Conservation (phyloP, 2,329 filamentous ascomycete species). For the Fusarium beomiforme region DNA sequence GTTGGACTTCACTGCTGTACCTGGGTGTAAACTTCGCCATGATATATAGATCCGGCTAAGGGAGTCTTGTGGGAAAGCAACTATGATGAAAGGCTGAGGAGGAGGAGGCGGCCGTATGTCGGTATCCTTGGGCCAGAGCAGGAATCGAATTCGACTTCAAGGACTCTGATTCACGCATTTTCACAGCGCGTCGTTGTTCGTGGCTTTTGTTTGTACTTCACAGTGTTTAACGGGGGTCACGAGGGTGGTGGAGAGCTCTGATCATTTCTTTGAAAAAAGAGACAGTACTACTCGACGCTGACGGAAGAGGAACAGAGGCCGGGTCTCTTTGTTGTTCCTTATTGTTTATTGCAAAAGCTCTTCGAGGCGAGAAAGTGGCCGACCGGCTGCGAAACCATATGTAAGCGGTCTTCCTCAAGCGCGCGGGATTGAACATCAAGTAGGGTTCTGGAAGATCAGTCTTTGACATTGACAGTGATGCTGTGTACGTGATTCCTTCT, state of each 20-base stretch:
- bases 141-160: fast-evolving
- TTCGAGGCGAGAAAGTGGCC: too few species aligned
- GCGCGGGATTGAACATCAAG: neutral
- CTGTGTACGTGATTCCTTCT: neutral
- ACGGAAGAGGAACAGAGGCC: conserved; percentile 23
- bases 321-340: neutral
- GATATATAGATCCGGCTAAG: neutral
- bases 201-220: neutral
- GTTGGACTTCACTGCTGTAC: conserved; percentile 21
- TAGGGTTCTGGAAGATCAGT: conserved; percentile 55
- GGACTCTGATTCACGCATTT: neutral
- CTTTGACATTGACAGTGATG: conserved; percentile 21
- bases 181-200: neutral
- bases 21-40: neutral
- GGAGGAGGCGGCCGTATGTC: neutral
- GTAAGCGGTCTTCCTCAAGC: too few species aligned
- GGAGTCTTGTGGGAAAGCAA: neutral
- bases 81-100: neutral
- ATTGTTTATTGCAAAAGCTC: neutral
- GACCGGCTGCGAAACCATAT: too few species aligned
- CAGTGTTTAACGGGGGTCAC: neutral
- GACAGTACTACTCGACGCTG: neutral
- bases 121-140: neutral
- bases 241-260: neutral
- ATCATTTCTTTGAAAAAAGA: neutral